These are phyloP conservation scores for Biancaea sappan DNA, from an alignment of 306 rosid genomes.

Conservation along the genomic window DNA sequence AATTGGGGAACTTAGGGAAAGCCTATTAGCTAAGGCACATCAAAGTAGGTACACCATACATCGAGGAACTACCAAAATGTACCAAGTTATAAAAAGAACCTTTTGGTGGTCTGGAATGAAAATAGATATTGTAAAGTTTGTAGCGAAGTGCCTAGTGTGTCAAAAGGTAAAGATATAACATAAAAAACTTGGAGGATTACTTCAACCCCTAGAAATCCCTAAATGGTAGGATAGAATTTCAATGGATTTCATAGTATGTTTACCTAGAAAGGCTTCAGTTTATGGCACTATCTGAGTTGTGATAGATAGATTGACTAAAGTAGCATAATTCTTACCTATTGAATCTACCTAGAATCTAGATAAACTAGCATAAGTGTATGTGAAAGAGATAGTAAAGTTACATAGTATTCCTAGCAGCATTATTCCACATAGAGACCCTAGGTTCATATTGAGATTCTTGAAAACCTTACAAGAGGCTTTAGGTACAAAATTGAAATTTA, in stretches of 20 bases:
- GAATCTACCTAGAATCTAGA: background rate
- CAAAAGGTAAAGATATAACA: background rate
- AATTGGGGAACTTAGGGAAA: background rate
- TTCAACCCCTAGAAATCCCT: background rate
- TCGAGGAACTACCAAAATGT: background rate
- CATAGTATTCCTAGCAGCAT: background rate
- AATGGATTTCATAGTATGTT: background rate
- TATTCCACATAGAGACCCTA: background rate
- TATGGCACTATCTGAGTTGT: background rate
- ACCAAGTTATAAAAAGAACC: background rate
- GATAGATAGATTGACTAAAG: background rate
- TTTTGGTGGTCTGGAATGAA: no score
- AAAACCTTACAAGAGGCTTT: no score
- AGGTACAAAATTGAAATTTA: no score
- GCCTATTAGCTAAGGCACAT: background rate
- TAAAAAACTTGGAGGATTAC: background rate
- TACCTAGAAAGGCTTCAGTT: background rate
- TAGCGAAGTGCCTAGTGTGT: background rate
- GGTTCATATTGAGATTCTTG: no score
- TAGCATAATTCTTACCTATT: background rate
- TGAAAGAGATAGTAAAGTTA: background rate
- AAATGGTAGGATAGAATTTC: background rate
- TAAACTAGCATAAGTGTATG: background rate
- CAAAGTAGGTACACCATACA: background rate
- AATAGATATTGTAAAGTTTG: no score